These are phyloP conservation scores for Leptographium procerum DNA, from an alignment of 2,329 filamentous ascomycete genomes.

Conservation along the genomic window DNA sequence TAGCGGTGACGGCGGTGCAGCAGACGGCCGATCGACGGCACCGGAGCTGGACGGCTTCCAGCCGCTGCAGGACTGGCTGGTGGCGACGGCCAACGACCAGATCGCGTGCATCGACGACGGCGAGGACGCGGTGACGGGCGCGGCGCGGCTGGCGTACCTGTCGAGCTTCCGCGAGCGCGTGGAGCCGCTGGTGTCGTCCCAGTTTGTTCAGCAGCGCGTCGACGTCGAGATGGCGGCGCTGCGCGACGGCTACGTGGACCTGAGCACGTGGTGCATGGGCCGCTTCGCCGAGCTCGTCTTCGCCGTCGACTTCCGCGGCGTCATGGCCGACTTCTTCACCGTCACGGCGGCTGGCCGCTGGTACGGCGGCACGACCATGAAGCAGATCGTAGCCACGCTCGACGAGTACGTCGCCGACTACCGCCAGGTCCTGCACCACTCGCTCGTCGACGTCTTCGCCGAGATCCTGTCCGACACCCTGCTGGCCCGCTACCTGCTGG, in stretches of 20 bases:
- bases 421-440: conserved; percentile 70
- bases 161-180: conserved; percentile 78
- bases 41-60: conserved; percentile 52
- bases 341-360: conserved; percentile 58
- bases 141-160: conserved; percentile 60
- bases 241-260: conserved; percentile 86
- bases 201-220: conserved; percentile 63
- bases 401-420: conserved; percentile 93
- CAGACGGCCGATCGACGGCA: no score
- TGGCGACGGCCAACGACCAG: conserved; percentile 95
- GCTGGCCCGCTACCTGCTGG: conserved; percentile 70
- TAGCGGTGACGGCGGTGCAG: no score
- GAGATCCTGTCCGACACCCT: conserved; percentile 91
- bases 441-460: conserved; percentile 79
- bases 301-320: conserved; percentile 72
- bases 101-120: conserved; percentile 96
- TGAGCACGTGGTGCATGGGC: conserved; percentile 84
- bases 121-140: conserved; percentile 42
- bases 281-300: conserved; percentile 84
- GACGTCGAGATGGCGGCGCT: conserved; percentile 62
- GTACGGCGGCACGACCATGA: conserved; percentile 77
- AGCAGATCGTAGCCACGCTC: conserved; percentile 87
- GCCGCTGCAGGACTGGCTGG: conserved; percentile 85
- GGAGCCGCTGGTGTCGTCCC: conserved; percentile 65
- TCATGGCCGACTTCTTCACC: conserved; percentile 86